Base-by-base conservation (phyloP, 2,329 filamentous ascomycete genomes). In the Chaetomium strumarium region DNA sequence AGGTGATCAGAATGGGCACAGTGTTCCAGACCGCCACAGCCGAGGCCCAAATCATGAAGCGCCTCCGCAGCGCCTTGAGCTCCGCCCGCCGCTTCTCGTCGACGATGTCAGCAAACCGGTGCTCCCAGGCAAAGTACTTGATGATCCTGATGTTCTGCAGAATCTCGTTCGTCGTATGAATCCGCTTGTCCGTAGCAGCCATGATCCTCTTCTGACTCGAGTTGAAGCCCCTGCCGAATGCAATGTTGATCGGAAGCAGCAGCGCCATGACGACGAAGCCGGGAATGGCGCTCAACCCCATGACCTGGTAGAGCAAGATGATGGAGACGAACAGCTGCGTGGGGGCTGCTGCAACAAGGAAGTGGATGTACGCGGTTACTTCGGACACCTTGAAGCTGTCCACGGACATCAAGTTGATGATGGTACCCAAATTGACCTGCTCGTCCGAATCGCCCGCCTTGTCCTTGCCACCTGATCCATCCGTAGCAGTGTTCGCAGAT, bases 321-420 rank as follows among this genome's bases (percentile, higher is more conserved):
- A 97, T 77, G 5, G 90, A 88, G 42, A 96, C 81, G 42, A 87
- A 72, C 37, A 99, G 80, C 70, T 97, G 91, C 0, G 93, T 88
- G 0, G 93, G 93, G 1, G 92, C 91, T 56, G 87, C 85, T 0
- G 91, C 92, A 75, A 92, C 87, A n/a, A 99, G 75, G 70, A 95
- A 99, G 70, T 99, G 93, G 31, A 99, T 75, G 67, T 99, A 99
- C 0, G 92, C 88, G 36, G 90, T 93, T 54, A 96, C 85, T 67
- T 99, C 93, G 57, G 89, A 88, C 51, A 99, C 90, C 72, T 99
- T 99, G 81, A 97, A 97, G 44, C 92, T 96, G 74, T 99, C 95
- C 38, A 99, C 95, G 11, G 93, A 95, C 93, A 99, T 99, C 60
- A 99, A 76, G 69, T 97, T 99, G 74, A 99, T 99, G 64, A 99